A percentile compares a stretch with the other conserved stretches of the same genome.
Conservation (phyloP, 2,329 filamentous ascomycete genomes). For the Hysterium pulicare region DNA sequence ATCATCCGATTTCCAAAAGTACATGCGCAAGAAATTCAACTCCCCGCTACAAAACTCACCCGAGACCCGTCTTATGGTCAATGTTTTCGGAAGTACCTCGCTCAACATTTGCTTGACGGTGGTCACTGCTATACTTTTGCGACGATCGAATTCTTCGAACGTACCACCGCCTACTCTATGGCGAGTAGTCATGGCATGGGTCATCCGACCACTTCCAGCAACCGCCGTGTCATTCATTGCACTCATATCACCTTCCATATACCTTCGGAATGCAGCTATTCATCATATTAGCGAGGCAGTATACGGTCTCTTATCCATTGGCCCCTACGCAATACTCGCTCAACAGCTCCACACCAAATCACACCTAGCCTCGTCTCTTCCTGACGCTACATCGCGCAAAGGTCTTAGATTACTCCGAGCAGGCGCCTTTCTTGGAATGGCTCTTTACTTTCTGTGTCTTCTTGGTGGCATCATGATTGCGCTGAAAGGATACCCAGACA, state of each 20-base stretch:
- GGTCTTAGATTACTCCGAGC: background rate
- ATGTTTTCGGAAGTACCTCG: background rate
- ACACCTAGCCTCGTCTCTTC: background rate
- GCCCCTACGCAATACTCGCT: background rate
- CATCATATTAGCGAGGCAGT: conserved; percentile 1
- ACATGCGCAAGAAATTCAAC: background rate
- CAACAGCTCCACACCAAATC: background rate
- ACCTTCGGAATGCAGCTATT: conserved; percentile 1
- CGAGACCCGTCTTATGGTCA: background rate
- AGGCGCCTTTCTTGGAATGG: background rate
- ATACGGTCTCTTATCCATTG: conserved; percentile 2
- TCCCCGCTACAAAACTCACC: background rate
- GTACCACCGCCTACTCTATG: background rate
- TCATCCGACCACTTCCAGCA: conserved; percentile 2
- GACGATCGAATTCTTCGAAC: background rate
- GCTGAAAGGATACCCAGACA: background rate
- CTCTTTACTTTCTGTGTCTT: background rate
- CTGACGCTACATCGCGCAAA: background rate
- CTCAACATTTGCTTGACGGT: conserved; percentile 1
- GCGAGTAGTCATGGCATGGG: background rate
- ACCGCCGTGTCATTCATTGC: conserved; percentile 1
- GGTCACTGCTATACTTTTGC: conserved; percentile 1
- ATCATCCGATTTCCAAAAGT: background rate
- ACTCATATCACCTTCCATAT: background rate
- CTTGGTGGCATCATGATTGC: background rate